A percentile compares a stretch with the other conserved stretches of the same genome.
Conservation (phyloP, 1,284 basidiomycete genomes). For the Exsudoporus floridanus region DNA sequence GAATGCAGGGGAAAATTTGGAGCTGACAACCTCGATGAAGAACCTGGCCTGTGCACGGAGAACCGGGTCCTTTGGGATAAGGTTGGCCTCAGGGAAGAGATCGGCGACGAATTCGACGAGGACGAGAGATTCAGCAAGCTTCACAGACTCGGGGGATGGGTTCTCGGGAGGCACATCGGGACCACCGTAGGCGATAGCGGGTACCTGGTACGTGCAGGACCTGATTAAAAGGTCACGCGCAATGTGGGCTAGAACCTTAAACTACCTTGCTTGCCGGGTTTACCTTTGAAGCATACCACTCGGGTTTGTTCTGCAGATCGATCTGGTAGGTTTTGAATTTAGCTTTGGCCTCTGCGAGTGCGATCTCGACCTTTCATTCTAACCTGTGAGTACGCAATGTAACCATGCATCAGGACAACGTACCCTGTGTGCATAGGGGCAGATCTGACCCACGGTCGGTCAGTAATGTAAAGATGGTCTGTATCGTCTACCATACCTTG, state of each 20-base stretch:
- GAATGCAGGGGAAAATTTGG: slow-evolving; percentile 43
- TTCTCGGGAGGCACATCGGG: slow-evolving; percentile 40
- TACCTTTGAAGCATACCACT: slow-evolving; percentile 60
- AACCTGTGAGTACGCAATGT: background rate
- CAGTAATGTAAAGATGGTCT: background rate
- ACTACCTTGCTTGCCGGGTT: slow-evolving; percentile 63
- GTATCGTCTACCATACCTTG: slow-evolving; percentile 33
- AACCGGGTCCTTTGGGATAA: slow-evolving; percentile 46
- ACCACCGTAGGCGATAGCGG: slow-evolving; percentile 48
- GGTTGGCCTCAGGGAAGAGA: slow-evolving; percentile 40
- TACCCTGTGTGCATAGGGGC: slow-evolving; percentile 18
- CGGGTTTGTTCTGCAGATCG: slow-evolving; percentile 61
- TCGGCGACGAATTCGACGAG: slow-evolving; percentile 49
- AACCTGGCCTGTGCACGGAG: slow-evolving; percentile 43
- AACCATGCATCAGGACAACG: background rate
- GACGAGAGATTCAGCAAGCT: slow-evolving; percentile 47
- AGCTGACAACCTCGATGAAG: slow-evolving; percentile 42
- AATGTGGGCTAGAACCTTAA: background rate
- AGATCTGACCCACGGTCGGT: slow-evolving; percentile 7
- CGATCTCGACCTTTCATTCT: slow-evolving; percentile 49
- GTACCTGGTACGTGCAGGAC: slow-evolving; percentile 34
- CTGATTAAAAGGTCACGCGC: background rate
- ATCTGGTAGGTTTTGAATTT: slow-evolving; percentile 51
- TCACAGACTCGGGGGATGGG: slow-evolving; percentile 44
- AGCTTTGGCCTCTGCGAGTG: slow-evolving; percentile 54